Evolutionary conservation across 1,284 basidiomycete genomes (phyloP).

Genomic region (Austropuccinia psidii): DNA sequence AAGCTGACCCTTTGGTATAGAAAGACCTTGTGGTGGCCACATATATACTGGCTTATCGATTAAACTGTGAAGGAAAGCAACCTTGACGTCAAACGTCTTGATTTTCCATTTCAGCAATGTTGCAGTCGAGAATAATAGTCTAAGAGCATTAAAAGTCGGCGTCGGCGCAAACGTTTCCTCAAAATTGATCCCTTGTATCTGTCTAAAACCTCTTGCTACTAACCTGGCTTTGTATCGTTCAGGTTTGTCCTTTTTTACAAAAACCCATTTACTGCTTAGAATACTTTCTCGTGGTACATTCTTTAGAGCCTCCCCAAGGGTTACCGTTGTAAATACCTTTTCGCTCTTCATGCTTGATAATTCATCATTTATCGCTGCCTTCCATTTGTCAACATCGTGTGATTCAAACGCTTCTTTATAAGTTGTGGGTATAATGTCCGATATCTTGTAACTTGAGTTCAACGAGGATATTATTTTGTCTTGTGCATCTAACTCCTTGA

Average conservation of each 20-base stretch:
- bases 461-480: too few species aligned
- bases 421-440: too few species aligned
- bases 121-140: not conserved
- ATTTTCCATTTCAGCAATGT: not conserved
- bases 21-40: not conserved
- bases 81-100: not conserved
- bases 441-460: too few species aligned
- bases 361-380: too few species aligned
- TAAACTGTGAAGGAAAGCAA: not conserved
- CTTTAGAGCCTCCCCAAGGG: too few species aligned
- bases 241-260: not conserved
- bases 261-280: not conserved
- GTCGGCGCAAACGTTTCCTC: constrained; percentile 1
- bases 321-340: too few species aligned
- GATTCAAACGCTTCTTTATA: too few species aligned
- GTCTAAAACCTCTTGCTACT: not conserved
- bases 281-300: too few species aligned
- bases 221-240: not conserved
- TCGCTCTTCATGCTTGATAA: too few species aligned
- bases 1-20: not conserved
- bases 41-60: constrained; percentile 1
- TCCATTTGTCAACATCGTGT: too few species aligned
- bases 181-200: not conserved
- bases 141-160: not conserved
- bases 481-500: too few species aligned